phyloP scores from a whole-genome alignment of 2,329 filamentous ascomycete species.

The Trichoderma asperellum region DNA sequence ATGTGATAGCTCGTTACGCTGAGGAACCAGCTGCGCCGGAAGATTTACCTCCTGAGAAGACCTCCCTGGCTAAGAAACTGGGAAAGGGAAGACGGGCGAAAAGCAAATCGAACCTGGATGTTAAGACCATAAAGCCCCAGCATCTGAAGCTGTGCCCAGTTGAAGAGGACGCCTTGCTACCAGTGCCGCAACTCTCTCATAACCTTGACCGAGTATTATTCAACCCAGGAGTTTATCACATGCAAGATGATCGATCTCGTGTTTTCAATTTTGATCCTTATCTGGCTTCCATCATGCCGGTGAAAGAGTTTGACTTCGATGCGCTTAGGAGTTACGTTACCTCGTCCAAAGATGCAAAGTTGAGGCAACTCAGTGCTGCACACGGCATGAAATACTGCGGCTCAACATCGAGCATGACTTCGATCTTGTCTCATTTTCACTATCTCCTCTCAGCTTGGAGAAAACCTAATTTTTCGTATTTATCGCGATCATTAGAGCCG shows the following conservation, averaged over 20 bases:
- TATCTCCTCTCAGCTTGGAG: conserved; percentile 87
- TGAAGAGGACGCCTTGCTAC: conserved; percentile 39
- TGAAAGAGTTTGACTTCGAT: conserved; percentile 88
- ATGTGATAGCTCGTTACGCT: conserved; percentile 5
- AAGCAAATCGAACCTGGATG: conserved; percentile 30
- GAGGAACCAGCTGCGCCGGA: conserved; percentile 2
- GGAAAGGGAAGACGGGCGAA: not conserved
- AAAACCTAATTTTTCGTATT: conserved; percentile 63
- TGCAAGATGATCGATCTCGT: conserved; percentile 83
- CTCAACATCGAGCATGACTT: conserved; percentile 96
- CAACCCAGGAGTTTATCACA: conserved; percentile 88
- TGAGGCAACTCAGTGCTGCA: conserved; percentile 69
- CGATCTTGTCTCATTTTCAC: conserved; percentile 86
- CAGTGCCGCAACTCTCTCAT: conserved; percentile 67
- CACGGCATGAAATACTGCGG: conserved; percentile 81
- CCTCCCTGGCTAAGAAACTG: conserved; percentile 8
- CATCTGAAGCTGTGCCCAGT: conserved; percentile 39
- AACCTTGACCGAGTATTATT: conserved; percentile 90
- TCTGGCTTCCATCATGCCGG: conserved; percentile 88
- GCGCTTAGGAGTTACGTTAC: conserved; percentile 86
- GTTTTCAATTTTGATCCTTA: conserved; percentile 99
- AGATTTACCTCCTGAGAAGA: not conserved
- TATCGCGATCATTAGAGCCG: conserved; percentile 69
- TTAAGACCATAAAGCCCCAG: conserved; percentile 38
- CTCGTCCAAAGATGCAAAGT: conserved; percentile 77